Evolutionary conservation across 2,329 filamentous ascomycete species (phyloP).

Genomic region (Sclerotinia borealis): DNA sequence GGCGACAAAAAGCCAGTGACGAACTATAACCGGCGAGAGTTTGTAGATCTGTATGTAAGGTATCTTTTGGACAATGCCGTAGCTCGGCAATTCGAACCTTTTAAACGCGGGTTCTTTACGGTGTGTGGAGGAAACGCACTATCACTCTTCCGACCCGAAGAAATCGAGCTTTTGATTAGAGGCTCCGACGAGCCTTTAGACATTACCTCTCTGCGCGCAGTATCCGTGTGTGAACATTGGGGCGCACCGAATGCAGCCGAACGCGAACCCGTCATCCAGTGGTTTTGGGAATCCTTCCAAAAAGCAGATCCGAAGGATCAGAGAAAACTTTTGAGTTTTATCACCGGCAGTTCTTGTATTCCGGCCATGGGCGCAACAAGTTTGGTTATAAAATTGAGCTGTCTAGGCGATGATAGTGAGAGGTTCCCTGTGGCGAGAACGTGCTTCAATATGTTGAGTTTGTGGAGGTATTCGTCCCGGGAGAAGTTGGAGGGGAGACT

Average conservation of each 20-base stretch:
- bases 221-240: constrained; percentile 82
- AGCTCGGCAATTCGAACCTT: constrained; percentile 80
- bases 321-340: constrained; percentile 73
- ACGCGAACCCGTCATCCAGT: constrained; percentile 61
- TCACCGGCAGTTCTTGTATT: constrained; percentile 86
- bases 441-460: constrained; percentile 79
- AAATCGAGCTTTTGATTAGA: constrained; percentile 81
- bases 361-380: constrained; percentile 81
- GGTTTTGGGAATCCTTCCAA: constrained; percentile 86
- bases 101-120: constrained; percentile 89
- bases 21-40: constrained; percentile 77
- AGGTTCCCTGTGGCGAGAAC: constrained; percentile 82
- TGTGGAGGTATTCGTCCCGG: constrained; percentile 65
- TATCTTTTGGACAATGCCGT: constrained; percentile 76
- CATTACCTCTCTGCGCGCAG: constrained; percentile 66
- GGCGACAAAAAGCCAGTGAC: constrained; percentile 73
- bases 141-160: constrained; percentile 80
- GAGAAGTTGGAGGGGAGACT: constrained; percentile 64
- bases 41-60: constrained; percentile 77
- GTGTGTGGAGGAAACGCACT: constrained; percentile 86
- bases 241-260: constrained; percentile 47
- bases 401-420: constrained; percentile 65
- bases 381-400: constrained; percentile 68
- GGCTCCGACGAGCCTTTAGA: constrained; percentile 82
- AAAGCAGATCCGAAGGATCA: constrained; percentile 61